phyloP scores from a whole-genome alignment of 169 alveolate species.

The Cryptosporidium canis region DNA sequence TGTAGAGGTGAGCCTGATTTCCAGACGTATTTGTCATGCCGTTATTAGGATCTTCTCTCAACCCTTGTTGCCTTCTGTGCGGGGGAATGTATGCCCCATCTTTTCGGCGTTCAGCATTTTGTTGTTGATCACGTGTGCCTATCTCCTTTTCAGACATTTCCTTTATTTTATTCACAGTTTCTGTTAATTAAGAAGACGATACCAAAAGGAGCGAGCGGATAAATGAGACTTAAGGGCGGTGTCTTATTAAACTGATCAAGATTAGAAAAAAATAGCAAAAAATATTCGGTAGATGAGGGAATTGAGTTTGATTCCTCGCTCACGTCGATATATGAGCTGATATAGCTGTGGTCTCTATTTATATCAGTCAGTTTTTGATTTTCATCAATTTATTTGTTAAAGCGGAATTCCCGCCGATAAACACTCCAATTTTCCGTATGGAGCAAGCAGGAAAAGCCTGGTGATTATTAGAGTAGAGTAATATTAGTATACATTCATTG shows the following conservation, averaged over 20 bases:
- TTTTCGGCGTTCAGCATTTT: slow-evolving; percentile 47
- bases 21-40: background rate
- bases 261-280: background rate
- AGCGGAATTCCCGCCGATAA: too few relatives aligned
- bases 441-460: too few relatives aligned
- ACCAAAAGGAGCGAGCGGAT: slow-evolving; percentile 65
- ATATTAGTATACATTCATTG: too few relatives aligned
- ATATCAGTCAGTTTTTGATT: too few relatives aligned
- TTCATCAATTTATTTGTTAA: too few relatives aligned
- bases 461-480: too few relatives aligned
- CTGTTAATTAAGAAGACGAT: slow-evolving; percentile 32
- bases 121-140: slow-evolving; percentile 44
- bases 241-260: background rate
- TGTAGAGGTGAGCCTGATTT: background rate
- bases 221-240: slow-evolving; percentile 35
- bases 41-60: slow-evolving; percentile 43
- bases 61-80: slow-evolving; percentile 54
- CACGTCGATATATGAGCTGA: too few relatives aligned
- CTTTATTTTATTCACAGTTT: background rate
- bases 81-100: slow-evolving; percentile 69
- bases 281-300: background rate
- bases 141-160: slow-evolving; percentile 68
- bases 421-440: too few relatives aligned
- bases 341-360: too few relatives aligned
- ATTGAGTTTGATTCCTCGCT: too few relatives aligned